These are phyloP conservation scores for Bathelium albidoporum DNA, from an alignment of 495 filamentous ascomycete genomes.

Conservation along the genomic window DNA sequence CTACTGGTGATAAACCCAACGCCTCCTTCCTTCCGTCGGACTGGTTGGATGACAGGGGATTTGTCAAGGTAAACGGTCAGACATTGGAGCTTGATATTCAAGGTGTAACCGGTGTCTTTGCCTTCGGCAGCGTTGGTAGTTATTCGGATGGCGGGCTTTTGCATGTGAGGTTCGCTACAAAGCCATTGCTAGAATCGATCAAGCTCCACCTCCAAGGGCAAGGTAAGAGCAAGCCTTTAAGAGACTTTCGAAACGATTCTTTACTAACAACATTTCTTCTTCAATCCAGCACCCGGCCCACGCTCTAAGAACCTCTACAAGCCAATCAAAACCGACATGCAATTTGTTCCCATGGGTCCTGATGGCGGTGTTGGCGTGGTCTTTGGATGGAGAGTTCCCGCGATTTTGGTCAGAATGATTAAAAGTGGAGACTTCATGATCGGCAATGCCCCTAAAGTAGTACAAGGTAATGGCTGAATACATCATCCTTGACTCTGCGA, in stretches of 20 bases:
- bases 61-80: conserved; percentile 33
- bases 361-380: conserved; percentile 45
- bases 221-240: background rate
- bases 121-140: conserved; percentile 17
- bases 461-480: background rate
- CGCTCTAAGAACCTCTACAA: conserved; percentile 21
- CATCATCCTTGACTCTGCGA: background rate
- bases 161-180: conserved; percentile 17
- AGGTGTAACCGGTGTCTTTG: conserved; percentile 28
- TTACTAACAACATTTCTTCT: background rate
- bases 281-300: background rate
- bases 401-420: conserved; percentile 46
- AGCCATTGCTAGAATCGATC: conserved; percentile 29
- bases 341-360: conserved; percentile 44
- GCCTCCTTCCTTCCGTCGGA: conserved; percentile 31
- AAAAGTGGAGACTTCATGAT: conserved; percentile 55
- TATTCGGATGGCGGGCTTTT: background rate
- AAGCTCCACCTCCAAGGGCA: conserved; percentile 8
- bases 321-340: conserved; percentile 24
- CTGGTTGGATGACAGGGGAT: conserved; percentile 27
- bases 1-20: conserved; percentile 38
- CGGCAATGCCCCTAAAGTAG: background rate
- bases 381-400: conserved; percentile 43
- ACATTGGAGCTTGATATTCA: conserved; percentile 42
- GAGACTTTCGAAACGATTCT: background rate